Conservation (phyloP, 345 rosid genomes). For the Lepidium sativum region DNA sequence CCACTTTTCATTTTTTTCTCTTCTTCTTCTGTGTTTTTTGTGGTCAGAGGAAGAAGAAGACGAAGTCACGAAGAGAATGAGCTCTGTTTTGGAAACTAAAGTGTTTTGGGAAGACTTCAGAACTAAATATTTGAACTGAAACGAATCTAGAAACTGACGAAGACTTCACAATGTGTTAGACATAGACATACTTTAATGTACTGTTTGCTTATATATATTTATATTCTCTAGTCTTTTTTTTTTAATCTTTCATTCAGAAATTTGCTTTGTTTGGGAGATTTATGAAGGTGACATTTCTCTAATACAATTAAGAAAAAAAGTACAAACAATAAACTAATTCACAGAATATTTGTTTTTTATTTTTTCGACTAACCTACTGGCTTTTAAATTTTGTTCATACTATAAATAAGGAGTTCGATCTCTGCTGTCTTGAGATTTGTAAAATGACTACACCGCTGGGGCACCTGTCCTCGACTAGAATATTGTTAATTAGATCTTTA, state of each 20-base stretch:
- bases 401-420: too few relatives aligned
- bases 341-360: background rate
- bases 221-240: background rate
- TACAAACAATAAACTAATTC: constrained; percentile 3
- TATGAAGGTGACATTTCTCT: background rate
- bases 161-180: background rate
- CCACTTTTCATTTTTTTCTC: constrained; percentile 50
- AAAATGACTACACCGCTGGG: too few relatives aligned
- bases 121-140: background rate
- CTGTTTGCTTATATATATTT: background rate
- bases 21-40: background rate
- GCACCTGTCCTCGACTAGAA: too few relatives aligned
- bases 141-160: background rate
- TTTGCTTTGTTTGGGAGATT: background rate
- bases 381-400: too few relatives aligned
- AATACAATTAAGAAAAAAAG: background rate
- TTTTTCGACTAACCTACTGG: too few relatives aligned
- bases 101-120: constrained; percentile 23
- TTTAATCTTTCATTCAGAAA: background rate
- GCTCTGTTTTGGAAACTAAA: constrained; percentile 17
- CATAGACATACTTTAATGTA: background rate
- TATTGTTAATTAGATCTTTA: too few relatives aligned
- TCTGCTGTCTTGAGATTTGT: too few relatives aligned
- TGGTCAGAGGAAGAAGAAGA: constrained; percentile 10
- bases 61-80: background rate